Percentiles rank a stretch among this genome's conserved stretches.
Evolutionary conservation across 805 yeast genomes (phyloP).

Genomic region (Nakazawaea ambrosiae): DNA sequence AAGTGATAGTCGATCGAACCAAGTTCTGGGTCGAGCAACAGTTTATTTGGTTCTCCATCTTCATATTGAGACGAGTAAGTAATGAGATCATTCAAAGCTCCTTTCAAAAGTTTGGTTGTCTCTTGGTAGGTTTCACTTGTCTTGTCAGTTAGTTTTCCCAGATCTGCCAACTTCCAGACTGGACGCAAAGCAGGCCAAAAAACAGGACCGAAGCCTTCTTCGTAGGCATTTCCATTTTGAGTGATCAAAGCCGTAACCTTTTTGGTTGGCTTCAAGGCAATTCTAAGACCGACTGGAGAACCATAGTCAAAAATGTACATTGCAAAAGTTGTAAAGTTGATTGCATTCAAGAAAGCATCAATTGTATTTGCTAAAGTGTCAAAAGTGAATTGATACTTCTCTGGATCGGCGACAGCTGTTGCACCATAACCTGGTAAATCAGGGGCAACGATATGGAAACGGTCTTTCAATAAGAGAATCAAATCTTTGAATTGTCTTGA

Average conservation of each 20-base stretch:
- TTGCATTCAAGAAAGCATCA: slow-evolving; percentile 21
- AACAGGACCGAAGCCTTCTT: neutral
- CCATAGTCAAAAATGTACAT: slow-evolving; percentile 38
- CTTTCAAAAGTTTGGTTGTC: neutral
- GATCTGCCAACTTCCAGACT: too few species aligned
- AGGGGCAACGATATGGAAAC: slow-evolving; percentile 35
- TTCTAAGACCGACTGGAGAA: slow-evolving; percentile 32
- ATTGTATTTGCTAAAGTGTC: slow-evolving; percentile 14
- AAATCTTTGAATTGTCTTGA: slow-evolving; percentile 31
- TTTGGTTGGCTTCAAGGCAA: slow-evolving; percentile 27
- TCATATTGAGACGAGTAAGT: too few species aligned
- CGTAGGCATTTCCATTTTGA: neutral
- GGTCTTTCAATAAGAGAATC: slow-evolving; percentile 27
- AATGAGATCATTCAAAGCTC: too few species aligned
- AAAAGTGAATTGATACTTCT: slow-evolving; percentile 3
- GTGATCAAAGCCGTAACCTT: slow-evolving; percentile 12
- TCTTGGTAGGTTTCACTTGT: neutral
- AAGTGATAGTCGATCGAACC: neutral
- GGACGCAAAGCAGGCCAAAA: neutral
- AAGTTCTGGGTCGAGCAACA: neutral
- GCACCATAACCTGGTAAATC: slow-evolving; percentile 39
- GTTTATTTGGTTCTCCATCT: neutral
- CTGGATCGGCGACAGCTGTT: slow-evolving; percentile 26
- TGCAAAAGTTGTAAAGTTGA: slow-evolving; percentile 22
- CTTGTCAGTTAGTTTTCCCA: neutral